Evolutionary conservation across 2,329 filamentous ascomycete species (phyloP).

Genomic region (Mycosphaerelloides madeirae): DNA sequence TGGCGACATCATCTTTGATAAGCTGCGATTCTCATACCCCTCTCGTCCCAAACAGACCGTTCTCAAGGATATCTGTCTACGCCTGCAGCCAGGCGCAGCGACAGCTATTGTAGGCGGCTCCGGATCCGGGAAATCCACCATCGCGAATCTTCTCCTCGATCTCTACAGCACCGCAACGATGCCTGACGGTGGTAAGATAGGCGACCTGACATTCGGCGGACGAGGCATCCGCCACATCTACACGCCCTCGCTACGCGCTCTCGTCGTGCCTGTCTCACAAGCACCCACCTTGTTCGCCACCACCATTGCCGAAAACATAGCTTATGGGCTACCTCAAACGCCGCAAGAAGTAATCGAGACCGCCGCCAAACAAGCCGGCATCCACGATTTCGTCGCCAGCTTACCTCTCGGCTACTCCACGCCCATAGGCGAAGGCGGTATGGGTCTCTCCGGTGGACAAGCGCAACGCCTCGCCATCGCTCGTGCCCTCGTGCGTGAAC

Average conservation of each 20-base stretch:
- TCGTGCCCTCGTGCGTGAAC: slow-evolving; percentile 66
- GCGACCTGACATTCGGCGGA: slow-evolving; percentile 55
- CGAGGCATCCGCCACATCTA: slow-evolving; percentile 57
- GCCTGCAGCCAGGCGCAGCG: slow-evolving; percentile 58
- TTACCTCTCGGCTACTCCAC: slow-evolving; percentile 70
- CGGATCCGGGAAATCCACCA: slow-evolving; percentile 86
- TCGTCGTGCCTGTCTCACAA: slow-evolving; percentile 66
- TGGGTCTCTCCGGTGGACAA: slow-evolving; percentile 73
- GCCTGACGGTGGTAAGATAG: slow-evolving; percentile 17
- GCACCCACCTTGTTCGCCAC: slow-evolving; percentile 71
- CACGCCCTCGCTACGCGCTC: slow-evolving; percentile 54
- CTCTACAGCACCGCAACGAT: slow-evolving; percentile 63
- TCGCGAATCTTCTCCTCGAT: slow-evolving; percentile 68
- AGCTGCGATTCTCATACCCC: slow-evolving; percentile 69
- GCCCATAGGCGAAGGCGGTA: slow-evolving; percentile 69
- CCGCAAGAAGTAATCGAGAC: slow-evolving; percentile 50
- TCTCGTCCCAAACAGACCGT: slow-evolving; percentile 49
- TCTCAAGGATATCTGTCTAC: slow-evolving; percentile 62
- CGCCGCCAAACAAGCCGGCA: slow-evolving; percentile 54
- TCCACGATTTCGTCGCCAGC: slow-evolving; percentile 71
- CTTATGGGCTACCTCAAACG: slow-evolving; percentile 63
- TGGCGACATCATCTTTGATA: slow-evolving; percentile 55
- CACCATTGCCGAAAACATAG: slow-evolving; percentile 74
- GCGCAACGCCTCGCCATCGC: slow-evolving; percentile 78
- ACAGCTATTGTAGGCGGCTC: slow-evolving; percentile 78